Evolutionary conservation across 768 basidiomycete species (phyloP).

Genomic region (Boletus huronensis): DNA sequence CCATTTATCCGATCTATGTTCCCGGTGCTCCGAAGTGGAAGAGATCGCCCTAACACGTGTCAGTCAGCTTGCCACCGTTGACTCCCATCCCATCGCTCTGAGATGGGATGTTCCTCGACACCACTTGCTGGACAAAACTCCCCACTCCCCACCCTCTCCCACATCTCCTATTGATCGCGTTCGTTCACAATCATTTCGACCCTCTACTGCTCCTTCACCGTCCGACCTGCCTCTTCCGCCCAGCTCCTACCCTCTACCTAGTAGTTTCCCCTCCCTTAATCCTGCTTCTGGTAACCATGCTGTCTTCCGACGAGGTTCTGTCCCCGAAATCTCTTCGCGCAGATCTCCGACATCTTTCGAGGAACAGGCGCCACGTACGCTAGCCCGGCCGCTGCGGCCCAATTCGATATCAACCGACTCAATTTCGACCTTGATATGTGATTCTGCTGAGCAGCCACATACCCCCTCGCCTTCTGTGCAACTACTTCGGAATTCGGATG

Average conservation of each 20-base stretch:
- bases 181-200: constrained; percentile 33
- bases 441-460: constrained; percentile 11
- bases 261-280: neutral
- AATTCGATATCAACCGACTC: constrained; percentile 60
- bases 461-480: constrained; percentile 7
- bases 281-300: constrained; percentile 6
- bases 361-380: constrained; percentile 20
- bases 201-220: constrained; percentile 49
- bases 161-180: constrained; percentile 14
- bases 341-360: constrained; percentile 12
- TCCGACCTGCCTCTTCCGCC: constrained; percentile 19
- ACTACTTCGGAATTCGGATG: constrained; percentile 1
- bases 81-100: constrained; percentile 9
- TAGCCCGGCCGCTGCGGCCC: constrained; percentile 32
- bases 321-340: constrained; percentile 21
- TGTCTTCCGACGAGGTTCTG: constrained; percentile 26
- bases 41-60: constrained; percentile 65
- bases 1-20: constrained; percentile 53
- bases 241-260: constrained; percentile 1
- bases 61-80: constrained; percentile 46
- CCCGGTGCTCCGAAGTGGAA: constrained; percentile 66
- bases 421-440: constrained; percentile 34
- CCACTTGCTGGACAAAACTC: neutral
- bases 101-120: constrained; percentile 18
- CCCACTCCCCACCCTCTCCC: constrained; percentile 20